phyloP scores from a whole-genome alignment of 1,139 yeast species.

The Yamadazyma taylorii region DNA sequence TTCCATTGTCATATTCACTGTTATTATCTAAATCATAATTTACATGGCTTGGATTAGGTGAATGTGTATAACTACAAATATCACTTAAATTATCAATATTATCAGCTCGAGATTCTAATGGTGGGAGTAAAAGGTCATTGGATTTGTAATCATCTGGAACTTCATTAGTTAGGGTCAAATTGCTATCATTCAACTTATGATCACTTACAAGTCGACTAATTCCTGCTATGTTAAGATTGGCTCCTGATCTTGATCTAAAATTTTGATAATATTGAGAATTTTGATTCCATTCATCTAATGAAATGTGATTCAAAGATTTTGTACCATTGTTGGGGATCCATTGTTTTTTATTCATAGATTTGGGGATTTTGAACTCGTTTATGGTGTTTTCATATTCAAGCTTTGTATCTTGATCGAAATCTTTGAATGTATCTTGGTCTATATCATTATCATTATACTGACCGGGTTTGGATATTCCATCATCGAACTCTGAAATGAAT shows the following conservation, averaged over 20 bases:
- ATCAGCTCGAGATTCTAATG: slow-evolving; percentile 21
- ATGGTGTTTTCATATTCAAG: slow-evolving; percentile 19
- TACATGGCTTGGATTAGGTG: neutral
- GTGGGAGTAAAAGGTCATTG: slow-evolving; percentile 19
- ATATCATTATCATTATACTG: too few relatives aligned
- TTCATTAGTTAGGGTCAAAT: slow-evolving; percentile 11
- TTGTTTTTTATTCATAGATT: slow-evolving; percentile 10
- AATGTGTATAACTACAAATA: slow-evolving; percentile 7
- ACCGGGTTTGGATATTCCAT: slow-evolving; percentile 15
- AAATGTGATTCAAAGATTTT: slow-evolving; percentile 21
- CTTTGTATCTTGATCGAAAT: slow-evolving; percentile 26
- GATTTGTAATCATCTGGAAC: too few relatives aligned
- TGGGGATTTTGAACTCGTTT: slow-evolving; percentile 38
- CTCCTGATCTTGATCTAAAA: slow-evolving; percentile 23
- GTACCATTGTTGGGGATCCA: slow-evolving; percentile 12
- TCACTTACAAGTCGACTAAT: slow-evolving; percentile 15
- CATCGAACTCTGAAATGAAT: slow-evolving; percentile 26
- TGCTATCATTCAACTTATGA: slow-evolving; percentile 10
- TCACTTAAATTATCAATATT: slow-evolving; percentile 34
- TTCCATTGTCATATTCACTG: slow-evolving; percentile 1
- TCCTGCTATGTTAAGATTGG: slow-evolving; percentile 15
- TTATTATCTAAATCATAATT: neutral
- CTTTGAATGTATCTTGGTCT: slow-evolving; percentile 18
- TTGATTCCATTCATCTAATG: slow-evolving; percentile 35
- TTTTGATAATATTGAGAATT: slow-evolving; percentile 26